Evolutionary conservation across 805 yeast species (phyloP).

Genomic region (Candida ipomoeae): DNA sequence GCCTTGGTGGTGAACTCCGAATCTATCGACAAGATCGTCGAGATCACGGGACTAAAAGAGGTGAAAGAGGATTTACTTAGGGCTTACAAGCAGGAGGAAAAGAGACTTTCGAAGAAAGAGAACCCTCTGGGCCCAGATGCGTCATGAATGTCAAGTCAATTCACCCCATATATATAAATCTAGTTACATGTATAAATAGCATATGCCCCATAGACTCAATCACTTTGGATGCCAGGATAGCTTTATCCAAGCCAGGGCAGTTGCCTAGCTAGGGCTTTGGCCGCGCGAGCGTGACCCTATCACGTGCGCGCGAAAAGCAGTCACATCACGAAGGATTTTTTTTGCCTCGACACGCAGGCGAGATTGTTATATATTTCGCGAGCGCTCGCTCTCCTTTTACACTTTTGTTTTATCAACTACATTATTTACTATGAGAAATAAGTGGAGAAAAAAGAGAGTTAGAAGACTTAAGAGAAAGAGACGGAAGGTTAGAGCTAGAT

Average conservation of each 20-base stretch:
- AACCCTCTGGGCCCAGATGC: background rate
- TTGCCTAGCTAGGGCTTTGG: background rate
- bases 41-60: conserved; percentile 42
- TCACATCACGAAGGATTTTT: conserved; percentile 13
- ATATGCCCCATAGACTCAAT: background rate
- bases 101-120: conserved; percentile 15
- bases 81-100: conserved; percentile 54
- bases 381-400: conserved; percentile 20
- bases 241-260: background rate
- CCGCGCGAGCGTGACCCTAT: background rate
- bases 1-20: conserved; percentile 42
- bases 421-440: conserved; percentile 72
- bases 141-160: background rate
- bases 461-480: conserved; percentile 99
- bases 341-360: conserved; percentile 23
- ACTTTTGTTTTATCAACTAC: conserved; percentile 18
- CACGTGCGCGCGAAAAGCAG: conserved; percentile 16
- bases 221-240: too few species aligned
- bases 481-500: conserved; percentile 99
- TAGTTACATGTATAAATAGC: background rate
- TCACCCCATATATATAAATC: background rate
- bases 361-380: conserved; percentile 18
- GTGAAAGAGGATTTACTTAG: conserved; percentile 42
- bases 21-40: conserved; percentile 43
- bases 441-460: conserved; percentile 99